Percentiles rank a stretch among this genome's conserved stretches.
These are phyloP conservation scores for Lachnellula cervina DNA, from an alignment of 2,329 filamentous ascomycete genomes.

Conservation along the genomic window DNA sequence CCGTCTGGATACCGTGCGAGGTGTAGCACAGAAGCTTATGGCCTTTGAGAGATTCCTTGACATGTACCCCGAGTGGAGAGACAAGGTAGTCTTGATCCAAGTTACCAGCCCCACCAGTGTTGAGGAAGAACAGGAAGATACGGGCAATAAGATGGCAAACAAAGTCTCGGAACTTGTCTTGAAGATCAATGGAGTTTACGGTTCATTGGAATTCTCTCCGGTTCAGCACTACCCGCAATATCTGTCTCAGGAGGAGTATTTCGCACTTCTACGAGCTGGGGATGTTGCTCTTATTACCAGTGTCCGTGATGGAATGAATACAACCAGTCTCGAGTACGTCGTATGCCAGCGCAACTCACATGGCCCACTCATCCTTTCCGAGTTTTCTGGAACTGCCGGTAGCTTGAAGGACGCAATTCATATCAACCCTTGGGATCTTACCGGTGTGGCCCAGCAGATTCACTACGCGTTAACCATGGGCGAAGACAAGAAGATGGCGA, in stretches of 20 bases:
- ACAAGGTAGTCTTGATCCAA: slow-evolving; percentile 89
- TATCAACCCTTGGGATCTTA: slow-evolving; percentile 94
- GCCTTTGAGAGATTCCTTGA: slow-evolving; percentile 92
- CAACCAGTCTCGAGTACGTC: slow-evolving; percentile 90
- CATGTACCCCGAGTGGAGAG: slow-evolving; percentile 84
- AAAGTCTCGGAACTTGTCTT: slow-evolving; percentile 88
- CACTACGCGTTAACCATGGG: slow-evolving; percentile 76
- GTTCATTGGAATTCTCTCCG: slow-evolving; percentile 81
- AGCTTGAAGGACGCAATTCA: slow-evolving; percentile 82
- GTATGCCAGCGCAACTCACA: slow-evolving; percentile 84
- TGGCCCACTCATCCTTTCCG: slow-evolving; percentile 86
- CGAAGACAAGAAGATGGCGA: slow-evolving; percentile 56
- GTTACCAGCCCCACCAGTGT: slow-evolving; percentile 84
- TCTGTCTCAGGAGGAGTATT: slow-evolving; percentile 84
- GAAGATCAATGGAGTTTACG: slow-evolving; percentile 86
- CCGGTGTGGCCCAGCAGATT: slow-evolving; percentile 78
- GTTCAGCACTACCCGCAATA: slow-evolving; percentile 96
- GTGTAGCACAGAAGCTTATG: slow-evolving; percentile 92
- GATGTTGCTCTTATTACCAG: slow-evolving; percentile 94
- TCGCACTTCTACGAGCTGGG: slow-evolving; percentile 82
- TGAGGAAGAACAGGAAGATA: slow-evolving; percentile 71
- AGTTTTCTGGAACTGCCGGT: slow-evolving; percentile 91
- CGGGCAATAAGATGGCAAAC: slow-evolving; percentile 75
- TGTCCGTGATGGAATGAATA: slow-evolving; percentile 97
- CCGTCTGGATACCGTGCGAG: slow-evolving; percentile 85